Percentiles rank a stretch among this genome's conserved stretches.
Evolutionary conservation across 192 early-diverging fungal species (phyloP).

Genomic region (Piromyces finnis): DNA sequence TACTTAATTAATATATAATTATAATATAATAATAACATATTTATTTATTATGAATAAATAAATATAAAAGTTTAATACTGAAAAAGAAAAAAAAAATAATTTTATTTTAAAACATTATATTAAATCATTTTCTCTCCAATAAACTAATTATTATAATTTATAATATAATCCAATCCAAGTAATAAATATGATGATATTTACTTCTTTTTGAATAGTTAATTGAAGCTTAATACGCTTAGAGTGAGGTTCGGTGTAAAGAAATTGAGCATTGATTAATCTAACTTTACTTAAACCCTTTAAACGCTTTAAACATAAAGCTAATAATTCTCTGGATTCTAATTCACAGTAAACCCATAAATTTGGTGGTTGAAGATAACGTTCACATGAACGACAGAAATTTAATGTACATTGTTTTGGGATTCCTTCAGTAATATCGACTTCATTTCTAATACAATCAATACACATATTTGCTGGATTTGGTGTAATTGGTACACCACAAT

Average conservation of each 20-base stretch:
- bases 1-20: too few species aligned
- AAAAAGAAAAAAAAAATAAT: too few species aligned
- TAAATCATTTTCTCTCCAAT: too few species aligned
- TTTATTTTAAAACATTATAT: too few species aligned
- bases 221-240: constrained; percentile 89
- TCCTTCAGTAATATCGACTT: constrained; percentile 96
- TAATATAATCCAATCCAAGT: too few species aligned
- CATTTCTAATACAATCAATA: constrained; percentile 88
- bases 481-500: constrained; percentile 81
- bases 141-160: too few species aligned
- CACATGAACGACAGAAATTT: constrained; percentile 92
- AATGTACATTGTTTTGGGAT: constrained; percentile 93
- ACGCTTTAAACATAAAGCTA: constrained; percentile 84
- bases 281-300: constrained; percentile 82
- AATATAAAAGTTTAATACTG: too few species aligned
- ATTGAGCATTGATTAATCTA: constrained; percentile 87
- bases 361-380: constrained; percentile 92
- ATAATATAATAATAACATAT: too few species aligned
- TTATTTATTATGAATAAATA: too few species aligned
- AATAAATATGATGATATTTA: too few species aligned
- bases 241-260: constrained; percentile 95
- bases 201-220: constrained; percentile 97
- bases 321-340: constrained; percentile 76
- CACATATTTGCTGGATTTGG: constrained; percentile 99
- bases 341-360: constrained; percentile 72